These are phyloP conservation scores for Saccharomycopsis sp. DNA, from an alignment of 805 yeast species.

Conservation along the genomic window DNA sequence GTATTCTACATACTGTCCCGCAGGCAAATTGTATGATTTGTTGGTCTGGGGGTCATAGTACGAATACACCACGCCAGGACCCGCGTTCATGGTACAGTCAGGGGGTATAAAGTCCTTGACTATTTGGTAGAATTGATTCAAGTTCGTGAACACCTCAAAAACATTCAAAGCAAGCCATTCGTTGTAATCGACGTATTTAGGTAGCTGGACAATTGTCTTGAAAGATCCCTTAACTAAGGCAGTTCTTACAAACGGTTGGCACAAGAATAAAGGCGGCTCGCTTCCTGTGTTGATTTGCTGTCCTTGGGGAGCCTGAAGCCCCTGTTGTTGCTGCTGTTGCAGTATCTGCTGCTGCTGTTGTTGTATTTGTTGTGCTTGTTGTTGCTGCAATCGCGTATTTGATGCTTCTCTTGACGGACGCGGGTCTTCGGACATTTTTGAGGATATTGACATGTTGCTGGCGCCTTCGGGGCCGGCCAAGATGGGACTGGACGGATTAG, in stretches of 20 bases:
- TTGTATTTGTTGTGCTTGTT: constrained; percentile 24
- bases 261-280: constrained; percentile 49
- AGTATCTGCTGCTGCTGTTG: constrained; percentile 17
- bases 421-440: constrained; percentile 29
- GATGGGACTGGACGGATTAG: constrained; percentile 20
- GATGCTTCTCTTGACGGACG: constrained; percentile 29
- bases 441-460: constrained; percentile 23
- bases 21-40: constrained; percentile 81
- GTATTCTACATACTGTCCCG: constrained; percentile 85
- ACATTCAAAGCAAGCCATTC: constrained; percentile 95
- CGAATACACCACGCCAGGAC: constrained; percentile 81
- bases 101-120: constrained; percentile 87
- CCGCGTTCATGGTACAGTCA: constrained; percentile 90
- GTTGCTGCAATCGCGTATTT: constrained; percentile 8
- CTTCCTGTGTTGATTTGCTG: constrained; percentile 11
- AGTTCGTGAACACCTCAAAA: constrained; percentile 79
- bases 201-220: constrained; percentile 89
- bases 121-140: constrained; percentile 86
- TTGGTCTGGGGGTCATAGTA: constrained; percentile 78
- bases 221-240: constrained; percentile 95
- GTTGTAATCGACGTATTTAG: constrained; percentile 87
- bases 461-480: constrained; percentile 22
- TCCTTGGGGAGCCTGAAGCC: constrained; percentile 10
- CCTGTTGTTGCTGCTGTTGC: constrained; percentile 19
- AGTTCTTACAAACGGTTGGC: constrained; percentile 90